These are phyloP conservation scores for Umbelopsis sp. DNA, from an alignment of 192 early-diverging fungal genomes.

Conservation along the genomic window DNA sequence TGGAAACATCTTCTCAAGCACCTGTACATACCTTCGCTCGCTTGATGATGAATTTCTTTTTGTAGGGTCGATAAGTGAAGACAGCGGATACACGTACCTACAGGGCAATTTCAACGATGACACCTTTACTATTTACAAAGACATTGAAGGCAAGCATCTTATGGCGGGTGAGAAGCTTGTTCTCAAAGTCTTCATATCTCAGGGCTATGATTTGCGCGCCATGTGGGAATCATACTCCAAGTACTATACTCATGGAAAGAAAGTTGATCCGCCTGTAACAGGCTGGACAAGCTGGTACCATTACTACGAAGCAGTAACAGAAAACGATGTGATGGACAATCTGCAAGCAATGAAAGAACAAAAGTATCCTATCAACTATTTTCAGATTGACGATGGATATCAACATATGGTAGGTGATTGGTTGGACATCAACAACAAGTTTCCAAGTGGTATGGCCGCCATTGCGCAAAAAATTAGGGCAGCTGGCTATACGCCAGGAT, in stretches of 20 bases:
- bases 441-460: slow-evolving; percentile 48
- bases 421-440: slow-evolving; percentile 42
- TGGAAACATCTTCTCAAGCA: slow-evolving; percentile 48
- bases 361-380: slow-evolving; percentile 45
- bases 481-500: slow-evolving; percentile 39
- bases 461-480: slow-evolving; percentile 41
- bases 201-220: slow-evolving; percentile 21
- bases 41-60: slow-evolving; percentile 25
- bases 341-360: slow-evolving; percentile 27
- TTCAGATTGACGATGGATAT: slow-evolving; percentile 57
- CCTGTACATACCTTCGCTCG: slow-evolving; percentile 42
- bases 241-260: slow-evolving; percentile 26
- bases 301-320: slow-evolving; percentile 47
- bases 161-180: not conserved
- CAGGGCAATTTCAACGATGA: slow-evolving; percentile 36
- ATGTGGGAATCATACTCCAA: slow-evolving; percentile 36
- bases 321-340: slow-evolving; percentile 43
- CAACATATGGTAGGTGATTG: slow-evolving; percentile 51
- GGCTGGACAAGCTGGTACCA: slow-evolving; percentile 55
- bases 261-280: slow-evolving; percentile 27
- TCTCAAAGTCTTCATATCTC: slow-evolving; percentile 19
- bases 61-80: slow-evolving; percentile 47
- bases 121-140: slow-evolving; percentile 42
- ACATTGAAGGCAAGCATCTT: slow-evolving; percentile 48
- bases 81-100: slow-evolving; percentile 49